A percentile compares a stretch with the other conserved stretches of the same genome.
phyloP scores from a whole-genome alignment of 768 basidiomycete species.

The Neoboletus subvelutipes region DNA sequence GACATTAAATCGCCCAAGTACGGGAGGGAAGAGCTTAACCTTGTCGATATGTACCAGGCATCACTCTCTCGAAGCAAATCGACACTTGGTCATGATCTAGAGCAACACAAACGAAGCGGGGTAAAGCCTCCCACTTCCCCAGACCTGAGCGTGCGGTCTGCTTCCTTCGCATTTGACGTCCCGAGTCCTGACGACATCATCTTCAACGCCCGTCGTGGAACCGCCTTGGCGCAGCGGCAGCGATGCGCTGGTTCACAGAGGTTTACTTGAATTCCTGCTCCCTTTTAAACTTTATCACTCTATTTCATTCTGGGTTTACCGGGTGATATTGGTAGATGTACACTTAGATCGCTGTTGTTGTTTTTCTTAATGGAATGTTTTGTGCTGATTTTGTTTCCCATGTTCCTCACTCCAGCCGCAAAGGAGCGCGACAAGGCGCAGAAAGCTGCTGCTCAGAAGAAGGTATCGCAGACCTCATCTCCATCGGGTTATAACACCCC shows the following conservation, averaged over 20 bases:
- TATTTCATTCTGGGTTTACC: constrained; percentile 17
- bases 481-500: constrained; percentile 39
- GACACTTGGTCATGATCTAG: constrained; percentile 20
- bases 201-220: constrained; percentile 74
- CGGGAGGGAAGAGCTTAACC: constrained; percentile 33
- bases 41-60: constrained; percentile 31
- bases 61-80: constrained; percentile 31
- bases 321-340: constrained; percentile 31
- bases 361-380: constrained; percentile 34
- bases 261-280: constrained; percentile 1
- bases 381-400: constrained; percentile 40
- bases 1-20: constrained; percentile 28
- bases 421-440: constrained; percentile 78
- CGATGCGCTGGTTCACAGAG: constrained; percentile 12
- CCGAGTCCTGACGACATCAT: constrained; percentile 94
- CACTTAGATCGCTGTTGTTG: constrained; percentile 27
- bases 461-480: constrained; percentile 31
- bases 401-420: constrained; percentile 52
- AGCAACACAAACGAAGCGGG: constrained; percentile 10
- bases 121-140: constrained; percentile 30
- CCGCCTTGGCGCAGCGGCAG: constrained; percentile 50
- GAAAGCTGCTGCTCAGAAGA: constrained; percentile 51
- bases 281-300: constrained; percentile 12
- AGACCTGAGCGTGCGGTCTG: constrained; percentile 33
- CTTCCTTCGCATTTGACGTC: constrained; percentile 66